Conservation (phyloP, 306 rosid species). For the Betula pendula region DNA sequence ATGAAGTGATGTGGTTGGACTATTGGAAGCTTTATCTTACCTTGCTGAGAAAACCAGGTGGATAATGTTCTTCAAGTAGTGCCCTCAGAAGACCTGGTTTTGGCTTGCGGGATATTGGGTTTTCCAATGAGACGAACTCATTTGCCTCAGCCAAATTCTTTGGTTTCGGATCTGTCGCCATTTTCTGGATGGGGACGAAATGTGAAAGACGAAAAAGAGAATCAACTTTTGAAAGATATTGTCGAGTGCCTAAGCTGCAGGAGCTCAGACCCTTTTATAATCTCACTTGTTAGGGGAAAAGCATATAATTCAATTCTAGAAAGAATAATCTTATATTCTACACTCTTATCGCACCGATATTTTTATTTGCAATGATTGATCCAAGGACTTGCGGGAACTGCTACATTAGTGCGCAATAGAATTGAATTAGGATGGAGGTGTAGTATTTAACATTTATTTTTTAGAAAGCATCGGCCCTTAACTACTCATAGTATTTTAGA, state of each 20-base stretch:
- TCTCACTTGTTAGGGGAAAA: not conserved
- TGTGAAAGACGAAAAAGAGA: not conserved
- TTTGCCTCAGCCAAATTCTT: conserved; percentile 10
- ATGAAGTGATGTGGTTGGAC: too few species aligned
- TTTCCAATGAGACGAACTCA: conserved; percentile 21
- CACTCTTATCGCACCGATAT: too few species aligned
- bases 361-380: too few species aligned
- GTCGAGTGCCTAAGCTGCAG: not conserved
- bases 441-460: too few species aligned
- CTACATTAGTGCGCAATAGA: too few species aligned
- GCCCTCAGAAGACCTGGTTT: conserved; percentile 7
- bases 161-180: conserved; percentile 7
- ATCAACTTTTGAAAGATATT: not conserved
- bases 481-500: too few species aligned
- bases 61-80: conserved; percentile 36
- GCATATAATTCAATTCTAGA: too few species aligned
- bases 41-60: conserved; percentile 52
- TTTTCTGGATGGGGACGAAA: conserved; percentile 27
- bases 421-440: too few species aligned
- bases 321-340: too few species aligned
- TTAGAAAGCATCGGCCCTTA: too few species aligned
- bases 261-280: not conserved
- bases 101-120: conserved; percentile 10
- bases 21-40: conserved; percentile 24
- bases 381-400: too few species aligned